Evolutionary conservation across 1,139 yeast genomes (phyloP).

Genomic region (Debaryomyces subglobosus): DNA sequence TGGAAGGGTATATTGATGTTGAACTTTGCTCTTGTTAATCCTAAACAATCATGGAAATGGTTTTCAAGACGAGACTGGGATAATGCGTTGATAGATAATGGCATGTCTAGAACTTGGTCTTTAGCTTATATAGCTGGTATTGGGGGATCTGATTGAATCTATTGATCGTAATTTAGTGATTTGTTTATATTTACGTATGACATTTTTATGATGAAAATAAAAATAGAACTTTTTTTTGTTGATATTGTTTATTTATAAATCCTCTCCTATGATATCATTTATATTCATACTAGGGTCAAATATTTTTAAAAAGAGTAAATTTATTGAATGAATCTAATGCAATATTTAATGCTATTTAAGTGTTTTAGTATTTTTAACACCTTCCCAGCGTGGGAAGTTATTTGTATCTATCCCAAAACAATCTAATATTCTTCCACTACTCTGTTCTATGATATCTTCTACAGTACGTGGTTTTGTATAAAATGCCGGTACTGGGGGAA

Average conservation of each 20-base stretch:
- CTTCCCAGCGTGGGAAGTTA: slow-evolving; percentile 21
- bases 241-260: neutral
- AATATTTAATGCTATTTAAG: neutral
- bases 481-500: slow-evolving; percentile 25
- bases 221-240: neutral
- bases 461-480: slow-evolving; percentile 20
- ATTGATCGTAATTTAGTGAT: no score
- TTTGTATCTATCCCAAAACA: slow-evolving; percentile 19
- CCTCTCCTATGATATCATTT: neutral
- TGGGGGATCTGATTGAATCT: slow-evolving; percentile 24
- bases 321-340: neutral
- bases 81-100: slow-evolving; percentile 41
- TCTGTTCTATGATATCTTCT: slow-evolving; percentile 20
- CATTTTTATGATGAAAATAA: neutral
- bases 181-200: no score
- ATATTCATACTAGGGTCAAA: no score
- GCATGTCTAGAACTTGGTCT: slow-evolving; percentile 51
- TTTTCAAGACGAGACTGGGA: slow-evolving; percentile 44
- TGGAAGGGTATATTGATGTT: slow-evolving; percentile 50
- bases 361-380: slow-evolving; percentile 6
- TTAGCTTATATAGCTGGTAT: slow-evolving; percentile 46
- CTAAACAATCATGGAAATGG: slow-evolving; percentile 41
- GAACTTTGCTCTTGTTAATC: slow-evolving; percentile 42
- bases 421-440: slow-evolving; percentile 19
- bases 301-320: neutral